These are phyloP conservation scores for Linnemannia schmuckeri DNA, from an alignment of 192 early-diverging fungal genomes.

Conservation along the genomic window DNA sequence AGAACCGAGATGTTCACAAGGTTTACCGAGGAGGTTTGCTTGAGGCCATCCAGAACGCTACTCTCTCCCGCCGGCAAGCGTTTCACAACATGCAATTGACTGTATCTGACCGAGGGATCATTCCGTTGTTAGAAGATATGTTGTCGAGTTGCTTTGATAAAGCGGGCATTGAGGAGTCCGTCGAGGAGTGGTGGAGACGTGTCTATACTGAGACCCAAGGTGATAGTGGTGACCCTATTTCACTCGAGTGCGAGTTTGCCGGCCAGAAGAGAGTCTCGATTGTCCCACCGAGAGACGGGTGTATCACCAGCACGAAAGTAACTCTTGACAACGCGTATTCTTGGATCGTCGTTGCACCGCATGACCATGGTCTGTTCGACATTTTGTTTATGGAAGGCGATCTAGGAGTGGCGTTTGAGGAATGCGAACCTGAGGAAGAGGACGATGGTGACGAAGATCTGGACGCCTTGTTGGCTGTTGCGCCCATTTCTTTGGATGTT, in stretches of 20 bases:
- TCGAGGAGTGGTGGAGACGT: conserved; percentile 17
- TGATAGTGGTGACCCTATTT: conserved; percentile 4
- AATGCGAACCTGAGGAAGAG: neutral
- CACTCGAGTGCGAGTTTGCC: conserved; percentile 23
- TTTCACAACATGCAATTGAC: conserved; percentile 18
- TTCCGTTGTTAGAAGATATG: conserved; percentile 6
- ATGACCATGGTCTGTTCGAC: conserved; percentile 5
- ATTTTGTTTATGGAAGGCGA: conserved; percentile 3
- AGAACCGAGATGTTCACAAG: conserved; percentile 36
- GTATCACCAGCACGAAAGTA: conserved; percentile 9
- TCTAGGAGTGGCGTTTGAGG: conserved; percentile 7
- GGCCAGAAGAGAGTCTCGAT: conserved; percentile 2
- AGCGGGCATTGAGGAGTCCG: conserved; percentile 15
- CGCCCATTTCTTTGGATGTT: neutral
- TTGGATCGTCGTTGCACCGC: conserved; percentile 26
- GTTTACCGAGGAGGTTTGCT: conserved; percentile 7
- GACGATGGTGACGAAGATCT: neutral
- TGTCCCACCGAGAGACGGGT: neutral
- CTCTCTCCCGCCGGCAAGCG: neutral
- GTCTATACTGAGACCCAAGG: neutral
- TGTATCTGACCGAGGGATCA: neutral
- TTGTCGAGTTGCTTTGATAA: conserved; percentile 23
- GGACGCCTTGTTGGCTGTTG: neutral
- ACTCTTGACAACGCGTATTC: conserved; percentile 4
- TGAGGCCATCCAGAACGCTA: conserved; percentile 9